These are phyloP conservation scores for Rhododendron henanense DNA, from an alignment of 148 eudicot genomes.

Conservation along the genomic window DNA sequence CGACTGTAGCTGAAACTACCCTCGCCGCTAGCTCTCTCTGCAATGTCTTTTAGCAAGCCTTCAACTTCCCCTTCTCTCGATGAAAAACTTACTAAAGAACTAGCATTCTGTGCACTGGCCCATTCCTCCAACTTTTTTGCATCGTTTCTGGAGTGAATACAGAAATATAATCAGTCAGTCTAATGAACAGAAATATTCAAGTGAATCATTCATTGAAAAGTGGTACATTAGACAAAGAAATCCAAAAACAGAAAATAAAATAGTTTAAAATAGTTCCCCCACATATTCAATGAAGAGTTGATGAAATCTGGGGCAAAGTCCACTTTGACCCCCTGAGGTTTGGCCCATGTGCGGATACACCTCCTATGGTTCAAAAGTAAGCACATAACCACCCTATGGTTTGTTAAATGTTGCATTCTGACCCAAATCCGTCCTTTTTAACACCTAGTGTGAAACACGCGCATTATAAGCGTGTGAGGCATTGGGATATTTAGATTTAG, in stretches of 20 bases:
- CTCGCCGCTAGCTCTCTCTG: slow-evolving; percentile 66
- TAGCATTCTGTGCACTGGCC: slow-evolving; percentile 69
- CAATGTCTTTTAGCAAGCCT: slow-evolving; percentile 66
- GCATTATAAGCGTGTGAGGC: background rate
- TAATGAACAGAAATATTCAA: background rate
- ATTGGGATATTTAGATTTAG: background rate
- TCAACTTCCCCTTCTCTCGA: slow-evolving; percentile 85
- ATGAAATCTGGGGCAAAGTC: background rate
- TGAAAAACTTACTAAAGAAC: slow-evolving; percentile 70
- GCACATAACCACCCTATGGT: background rate
- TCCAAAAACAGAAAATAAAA: background rate
- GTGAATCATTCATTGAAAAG: background rate
- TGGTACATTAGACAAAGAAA: background rate
- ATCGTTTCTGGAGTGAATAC: slow-evolving; percentile 55
- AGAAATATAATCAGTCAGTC: background rate
- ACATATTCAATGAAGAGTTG: background rate
- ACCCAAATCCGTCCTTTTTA: background rate
- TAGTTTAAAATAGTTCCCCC: background rate
- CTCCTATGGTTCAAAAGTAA: background rate
- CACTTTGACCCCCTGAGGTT: background rate
- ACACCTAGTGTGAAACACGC: background rate
- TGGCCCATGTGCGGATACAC: background rate
- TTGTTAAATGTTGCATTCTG: background rate
- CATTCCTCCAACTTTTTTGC: slow-evolving; percentile 88
- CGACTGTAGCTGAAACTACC: slow-evolving; percentile 87